Conservation (phyloP, 2,329 filamentous ascomycete species). For the Xylariaceae sp. region DNA sequence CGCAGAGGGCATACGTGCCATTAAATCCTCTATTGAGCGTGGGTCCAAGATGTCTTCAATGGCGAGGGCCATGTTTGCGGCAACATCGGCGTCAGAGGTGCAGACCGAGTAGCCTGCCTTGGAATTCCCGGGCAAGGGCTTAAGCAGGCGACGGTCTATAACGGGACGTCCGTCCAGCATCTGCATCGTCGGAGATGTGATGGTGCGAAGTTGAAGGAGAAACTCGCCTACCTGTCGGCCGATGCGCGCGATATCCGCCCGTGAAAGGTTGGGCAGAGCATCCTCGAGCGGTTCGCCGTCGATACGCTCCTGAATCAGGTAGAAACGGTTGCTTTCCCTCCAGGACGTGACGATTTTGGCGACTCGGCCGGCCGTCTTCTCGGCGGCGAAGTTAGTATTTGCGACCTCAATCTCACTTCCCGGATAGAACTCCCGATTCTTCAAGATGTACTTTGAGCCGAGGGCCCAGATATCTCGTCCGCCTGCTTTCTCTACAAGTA, state of each 20-base stretch:
- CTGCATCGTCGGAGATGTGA: constrained; percentile 2
- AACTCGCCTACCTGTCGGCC: constrained; percentile 3
- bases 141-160: constrained; percentile 11
- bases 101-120: not conserved
- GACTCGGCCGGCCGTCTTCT: not conserved
- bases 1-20: constrained; percentile 17
- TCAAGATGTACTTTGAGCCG: constrained; percentile 8
- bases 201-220: constrained; percentile 1
- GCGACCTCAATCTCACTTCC: constrained; percentile 10
- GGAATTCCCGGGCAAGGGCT: not conserved
- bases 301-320: constrained; percentile 9
- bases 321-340: constrained; percentile 9
- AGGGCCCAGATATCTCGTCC: constrained; percentile 7
- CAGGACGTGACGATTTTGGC: not conserved
- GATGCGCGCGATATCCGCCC: constrained; percentile 8
- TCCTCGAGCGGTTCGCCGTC: constrained; percentile 11
- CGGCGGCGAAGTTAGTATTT: constrained; percentile 5
- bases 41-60: not conserved
- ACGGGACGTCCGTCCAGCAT: constrained; percentile 11
- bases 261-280: not conserved
- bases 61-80: not conserved
- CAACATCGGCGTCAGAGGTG: constrained; percentile 2
- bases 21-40: constrained; percentile 1
- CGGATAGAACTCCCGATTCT: not conserved
- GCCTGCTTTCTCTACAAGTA: constrained; percentile 6